Conservation (phyloP, 1,284 basidiomycete species). For the Tilletia caries region DNA sequence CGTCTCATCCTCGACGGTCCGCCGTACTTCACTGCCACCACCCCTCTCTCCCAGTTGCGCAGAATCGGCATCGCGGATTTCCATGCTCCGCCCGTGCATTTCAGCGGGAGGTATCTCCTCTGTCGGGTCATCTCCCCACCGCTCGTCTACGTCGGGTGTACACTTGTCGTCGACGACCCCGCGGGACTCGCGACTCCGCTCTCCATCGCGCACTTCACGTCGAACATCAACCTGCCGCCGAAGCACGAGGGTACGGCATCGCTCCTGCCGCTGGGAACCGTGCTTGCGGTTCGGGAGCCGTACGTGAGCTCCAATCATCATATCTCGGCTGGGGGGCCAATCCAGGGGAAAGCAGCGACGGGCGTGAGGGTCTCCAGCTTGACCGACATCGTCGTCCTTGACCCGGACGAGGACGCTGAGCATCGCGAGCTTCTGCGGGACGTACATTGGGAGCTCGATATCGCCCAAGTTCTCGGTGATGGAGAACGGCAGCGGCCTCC, state of each 20-base stretch:
- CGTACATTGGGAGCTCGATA: slow-evolving; percentile 22
- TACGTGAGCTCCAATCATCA: slow-evolving; percentile 41
- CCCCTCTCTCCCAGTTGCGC: slow-evolving; percentile 26
- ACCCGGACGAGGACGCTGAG: slow-evolving; percentile 5
- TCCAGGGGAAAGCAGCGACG: slow-evolving; percentile 31
- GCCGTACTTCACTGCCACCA: slow-evolving; percentile 33
- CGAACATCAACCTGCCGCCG: slow-evolving; percentile 27
- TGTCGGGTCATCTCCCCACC: slow-evolving; percentile 39
- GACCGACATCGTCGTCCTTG: slow-evolving; percentile 43
- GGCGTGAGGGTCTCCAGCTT: slow-evolving; percentile 50
- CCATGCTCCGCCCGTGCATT: slow-evolving; percentile 22
- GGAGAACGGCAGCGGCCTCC: neutral
- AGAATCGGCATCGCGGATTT: slow-evolving; percentile 33
- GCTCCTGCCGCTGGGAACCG: slow-evolving; percentile 39
- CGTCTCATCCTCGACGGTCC: slow-evolving; percentile 35
- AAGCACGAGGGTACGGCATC: slow-evolving; percentile 25
- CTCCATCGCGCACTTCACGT: slow-evolving; percentile 46
- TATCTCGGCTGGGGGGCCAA: slow-evolving; percentile 40
- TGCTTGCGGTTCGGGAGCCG: slow-evolving; percentile 47
- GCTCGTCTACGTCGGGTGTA: slow-evolving; percentile 40
- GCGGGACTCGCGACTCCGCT: slow-evolving; percentile 36
- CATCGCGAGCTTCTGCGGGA: slow-evolving; percentile 20
- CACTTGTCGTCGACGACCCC: slow-evolving; percentile 34
- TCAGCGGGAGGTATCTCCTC: slow-evolving; percentile 34
- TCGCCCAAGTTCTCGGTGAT: too few relatives aligned